Evolutionary conservation across 2,329 filamentous ascomycete species (phyloP).

Genomic region (Colletotrichum chrysophilum): DNA sequence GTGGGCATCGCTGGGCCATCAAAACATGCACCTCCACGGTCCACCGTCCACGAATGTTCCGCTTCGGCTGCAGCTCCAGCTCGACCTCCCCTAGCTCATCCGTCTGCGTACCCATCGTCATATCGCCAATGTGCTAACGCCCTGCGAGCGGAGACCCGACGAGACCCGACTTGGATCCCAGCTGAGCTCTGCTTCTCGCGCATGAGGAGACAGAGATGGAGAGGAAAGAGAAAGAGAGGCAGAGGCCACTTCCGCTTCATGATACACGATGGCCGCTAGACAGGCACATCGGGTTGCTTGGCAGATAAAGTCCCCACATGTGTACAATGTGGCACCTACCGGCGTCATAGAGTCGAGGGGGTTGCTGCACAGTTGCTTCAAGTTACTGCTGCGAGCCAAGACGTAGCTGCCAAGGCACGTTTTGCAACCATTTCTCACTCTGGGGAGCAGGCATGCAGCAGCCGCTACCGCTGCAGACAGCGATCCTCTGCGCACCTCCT

Average conservation of each 20-base stretch:
- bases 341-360: constrained; percentile 18
- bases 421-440: background rate
- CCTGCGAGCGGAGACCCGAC: constrained; percentile 7
- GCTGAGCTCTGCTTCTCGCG: background rate
- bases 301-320: background rate
- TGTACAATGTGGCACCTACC: background rate
- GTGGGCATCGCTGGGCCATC: background rate
- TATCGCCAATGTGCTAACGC: background rate
- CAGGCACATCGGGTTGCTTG: background rate
- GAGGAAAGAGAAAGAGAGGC: background rate
- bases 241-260: background rate
- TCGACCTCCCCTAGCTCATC: background rate
- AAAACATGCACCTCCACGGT: background rate
- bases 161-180: background rate
- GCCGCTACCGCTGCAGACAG: background rate
- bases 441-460: background rate
- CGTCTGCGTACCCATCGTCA: background rate
- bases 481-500: background rate
- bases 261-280: background rate
- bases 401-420: constrained; percentile 8
- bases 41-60: background rate
- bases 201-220: background rate
- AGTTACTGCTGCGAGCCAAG: constrained; percentile 11
- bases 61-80: background rate
- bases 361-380: constrained; percentile 6